These are phyloP conservation scores for Mycena haematopus DNA, from an alignment of 768 basidiomycete genomes.

Conservation along the genomic window DNA sequence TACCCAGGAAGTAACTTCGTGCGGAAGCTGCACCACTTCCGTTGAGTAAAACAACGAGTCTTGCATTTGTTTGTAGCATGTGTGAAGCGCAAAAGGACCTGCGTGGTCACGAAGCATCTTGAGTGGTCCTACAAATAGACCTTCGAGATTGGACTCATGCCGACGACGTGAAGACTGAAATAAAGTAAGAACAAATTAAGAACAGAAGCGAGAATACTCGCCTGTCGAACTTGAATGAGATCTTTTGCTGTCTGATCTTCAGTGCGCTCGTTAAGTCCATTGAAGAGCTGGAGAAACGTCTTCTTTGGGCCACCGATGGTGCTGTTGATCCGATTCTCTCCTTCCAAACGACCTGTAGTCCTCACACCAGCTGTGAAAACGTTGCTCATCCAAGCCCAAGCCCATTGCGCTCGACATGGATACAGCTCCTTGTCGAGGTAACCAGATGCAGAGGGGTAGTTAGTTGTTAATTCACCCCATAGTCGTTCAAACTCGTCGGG, in stretches of 20 bases:
- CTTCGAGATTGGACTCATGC: slow-evolving; percentile 36
- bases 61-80: slow-evolving; percentile 40
- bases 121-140: slow-evolving; percentile 36
- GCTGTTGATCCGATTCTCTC: slow-evolving; percentile 40
- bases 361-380: slow-evolving; percentile 41
- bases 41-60: slow-evolving; percentile 38
- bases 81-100: slow-evolving; percentile 40
- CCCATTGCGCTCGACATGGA: slow-evolving; percentile 40
- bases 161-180: slow-evolving; percentile 36
- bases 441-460: slow-evolving; percentile 27
- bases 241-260: too few species aligned
- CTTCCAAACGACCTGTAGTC: slow-evolving; percentile 40
- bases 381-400: slow-evolving; percentile 39
- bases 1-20: slow-evolving; percentile 16
- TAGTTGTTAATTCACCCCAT: slow-evolving; percentile 27
- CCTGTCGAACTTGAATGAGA: too few species aligned
- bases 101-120: slow-evolving; percentile 33
- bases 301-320: too few species aligned
- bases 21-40: slow-evolving; percentile 33
- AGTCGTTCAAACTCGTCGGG: slow-evolving; percentile 38
- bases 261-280: too few species aligned
- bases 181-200: background rate
- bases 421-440: slow-evolving; percentile 41
- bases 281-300: too few species aligned
- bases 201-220: too few species aligned